Evolutionary conservation across 768 basidiomycete genomes (phyloP), one percentile per base, ranked within the genome.

Genomic region (Scleroderma bovista): DNA sequence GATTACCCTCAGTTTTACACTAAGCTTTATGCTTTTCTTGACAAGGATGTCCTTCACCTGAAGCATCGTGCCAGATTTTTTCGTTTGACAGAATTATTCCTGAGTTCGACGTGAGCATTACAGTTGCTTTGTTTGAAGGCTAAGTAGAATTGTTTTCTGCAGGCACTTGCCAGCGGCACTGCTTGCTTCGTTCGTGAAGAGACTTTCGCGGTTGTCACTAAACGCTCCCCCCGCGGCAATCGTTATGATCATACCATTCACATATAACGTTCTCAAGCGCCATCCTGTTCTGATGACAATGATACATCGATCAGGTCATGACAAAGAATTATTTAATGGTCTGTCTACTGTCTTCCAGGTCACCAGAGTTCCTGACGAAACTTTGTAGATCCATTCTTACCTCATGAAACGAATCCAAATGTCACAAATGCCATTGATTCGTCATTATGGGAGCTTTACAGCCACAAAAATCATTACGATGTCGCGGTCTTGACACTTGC

Each of bases 1-100:
- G 96, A 99, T 60, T 98, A 95, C 61, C 94, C 96, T 2, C 85
- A 84, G 11, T 97, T 99, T 70, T 99, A 96, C 70, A 87, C 84
- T 6, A 84, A 87, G 5, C 78, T 99, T 2, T 98, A 98, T 63
- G 78, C 84, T 1, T 88, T 97, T 64, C 78, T 98, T 17, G 88
- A 95, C 62, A 77, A 85, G 10, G 81, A 93, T 17, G 78, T 96
- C 4, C 77, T 99, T 7, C 95, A 98, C 60, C 78, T 90, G 46
- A 95, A 92, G 61, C 87, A 96, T 62, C 81, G 96, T 12, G 88
- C 95, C 1, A 80, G 95, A 37, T 98, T 99, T 72, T 96, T 99
- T 77, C 81, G 95, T 24, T 72, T 98, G 58, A 79, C 86, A 0
- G 95, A 97, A 51, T 72, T 92, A 3, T 98, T 97, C 72, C 74